A percentile compares a stretch with the other conserved stretches of the same genome.
Evolutionary conservation across 2,329 filamentous ascomycete genomes (phyloP).

Genomic region (Stromatinia cepivora): DNA sequence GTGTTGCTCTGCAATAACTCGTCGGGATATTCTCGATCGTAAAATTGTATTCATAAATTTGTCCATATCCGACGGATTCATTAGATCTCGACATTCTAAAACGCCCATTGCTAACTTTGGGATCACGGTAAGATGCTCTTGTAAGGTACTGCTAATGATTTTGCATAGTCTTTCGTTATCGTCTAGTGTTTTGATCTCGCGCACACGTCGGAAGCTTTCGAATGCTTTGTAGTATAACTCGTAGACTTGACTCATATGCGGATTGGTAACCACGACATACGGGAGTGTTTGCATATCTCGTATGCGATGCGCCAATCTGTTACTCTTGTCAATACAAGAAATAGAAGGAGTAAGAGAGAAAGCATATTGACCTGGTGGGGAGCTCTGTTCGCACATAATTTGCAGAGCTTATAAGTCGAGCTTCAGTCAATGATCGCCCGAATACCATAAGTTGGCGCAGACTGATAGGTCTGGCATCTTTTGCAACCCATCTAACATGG

Average conservation of each 20-base stretch:
- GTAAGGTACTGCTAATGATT: conserved; percentile 74
- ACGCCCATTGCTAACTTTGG: conserved; percentile 94
- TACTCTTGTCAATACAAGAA: conserved; percentile 9
- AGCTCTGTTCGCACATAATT: conserved; percentile 97
- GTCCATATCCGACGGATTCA: conserved; percentile 80
- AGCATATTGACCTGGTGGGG: conserved; percentile 65
- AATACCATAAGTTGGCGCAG: conserved; percentile 96
- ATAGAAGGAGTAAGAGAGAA: neutral
- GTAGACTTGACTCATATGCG: conserved; percentile 91
- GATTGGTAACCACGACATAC: conserved; percentile 94
- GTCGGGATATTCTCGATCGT: conserved; percentile 86
- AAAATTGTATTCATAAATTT: conserved; percentile 94
- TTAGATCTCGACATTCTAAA: conserved; percentile 80
- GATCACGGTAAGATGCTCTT: conserved; percentile 89
- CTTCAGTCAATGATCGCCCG: conserved; percentile 87
- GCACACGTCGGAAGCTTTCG: conserved; percentile 80
- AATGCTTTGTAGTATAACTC: conserved; percentile 98
- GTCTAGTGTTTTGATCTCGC: conserved; percentile 79
- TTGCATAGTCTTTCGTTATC: conserved; percentile 90
- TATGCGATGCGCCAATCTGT: conserved; percentile 84
- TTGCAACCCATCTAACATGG: conserved; percentile 77
- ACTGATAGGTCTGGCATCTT: conserved; percentile 92
- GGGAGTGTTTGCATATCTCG: conserved; percentile 96
- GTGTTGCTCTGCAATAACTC: conserved; percentile 97
- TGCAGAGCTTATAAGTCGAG: conserved; percentile 85